Base-by-base conservation (phyloP, 2,329 filamentous ascomycete species). In the Arthrinium puccinioides region DNA sequence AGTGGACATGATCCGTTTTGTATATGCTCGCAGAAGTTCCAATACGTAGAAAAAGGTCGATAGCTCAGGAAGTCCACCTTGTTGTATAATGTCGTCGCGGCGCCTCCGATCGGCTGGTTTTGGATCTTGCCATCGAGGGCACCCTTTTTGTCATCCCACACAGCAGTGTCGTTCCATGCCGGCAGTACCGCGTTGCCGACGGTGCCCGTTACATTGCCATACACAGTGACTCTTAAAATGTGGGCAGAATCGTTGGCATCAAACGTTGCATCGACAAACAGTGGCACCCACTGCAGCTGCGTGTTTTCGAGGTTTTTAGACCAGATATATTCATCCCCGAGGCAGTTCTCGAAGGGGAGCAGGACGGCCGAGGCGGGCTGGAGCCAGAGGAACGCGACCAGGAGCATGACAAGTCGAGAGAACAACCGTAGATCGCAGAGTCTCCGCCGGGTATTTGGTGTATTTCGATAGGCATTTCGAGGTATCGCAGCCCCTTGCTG, bases 131-230 rank as follows among this genome's bases (percentile, higher is more conserved):
- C 87, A 44, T 69, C 65, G 37, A 78, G 66, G 1, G 72, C 79
- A 33, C 69, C 56, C 24, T 72, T 74, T 1, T 68, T 54, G 53
- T 92, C 67, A 3, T 48, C 57, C 85, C 87, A 87, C 32, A 68
- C 63, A 0, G 75, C 59, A 53, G 77, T 72, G 49, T 71, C 59
- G 49, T 72, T 60, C 14, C 72, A 61, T 1, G 74, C 51, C 23
- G 87, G 87, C 37, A 87, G 74, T 3, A 61, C 42, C n/a, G 67
- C 64, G 10, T 62, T 54, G 3, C 69, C 68, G 30, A 74, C 70
- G 35, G 82, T 77, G 32, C 92, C 92, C 8, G 82, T 85, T 21
- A 97, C 87, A 60, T 97, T 96, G 36, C 89, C 90, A 67, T 87
- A 97, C 32, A 95, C 74, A 2, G 80, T 92, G 38, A 96, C 67